Evolutionary conservation across 441 rosid genomes (phyloP), one percentile per base, ranked within the genome.

Genomic region (Erodium trifolium): DNA sequence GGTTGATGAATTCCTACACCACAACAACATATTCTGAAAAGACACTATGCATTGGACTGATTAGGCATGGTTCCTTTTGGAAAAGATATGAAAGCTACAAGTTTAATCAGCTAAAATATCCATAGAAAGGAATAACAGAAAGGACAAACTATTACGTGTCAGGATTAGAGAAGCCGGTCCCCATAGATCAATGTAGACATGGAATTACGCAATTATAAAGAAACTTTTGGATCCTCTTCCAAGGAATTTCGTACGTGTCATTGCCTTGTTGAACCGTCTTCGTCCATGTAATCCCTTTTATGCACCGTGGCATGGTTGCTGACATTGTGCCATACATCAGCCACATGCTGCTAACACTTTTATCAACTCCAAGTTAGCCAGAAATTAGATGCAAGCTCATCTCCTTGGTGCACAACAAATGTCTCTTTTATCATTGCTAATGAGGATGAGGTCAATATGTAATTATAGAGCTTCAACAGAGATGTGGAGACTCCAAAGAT

Each of bases 101-200:
- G 64, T 10, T 59, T 59, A 59, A 59, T 59, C 17, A 59, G 64
- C 64, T 23, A 18, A 59, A 59, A 59, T 7, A 59, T 59, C 64
- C 11, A 19, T 19, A 59, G 34, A 59, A 59, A 19, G 27, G 31
- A 18, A 59, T 59, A 59, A 18, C 34, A 59, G 4, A 59, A 19
- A 23, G 19, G 64, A 59, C 64, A 31, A 59, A 10, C 13, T 23
- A 59, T 59, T 19, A 59, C 34, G 64, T 59, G 64, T 59, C 64
- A 23, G 23, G 34, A 59, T 59, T 31, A 59, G 34, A 23, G 34
- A 31, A 31, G 29, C 64, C 17, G 64, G 64, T 59, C 64, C 64
- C 64, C 64, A 59, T 19, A 17, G 64, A 59, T 59, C 31, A 59
- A 59, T 59, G 64, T 59, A 18, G 64, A 59, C 64, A 59, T 59